Conservation (phyloP, 1,284 basidiomycete species). For the Mycocalia duriaeana region DNA sequence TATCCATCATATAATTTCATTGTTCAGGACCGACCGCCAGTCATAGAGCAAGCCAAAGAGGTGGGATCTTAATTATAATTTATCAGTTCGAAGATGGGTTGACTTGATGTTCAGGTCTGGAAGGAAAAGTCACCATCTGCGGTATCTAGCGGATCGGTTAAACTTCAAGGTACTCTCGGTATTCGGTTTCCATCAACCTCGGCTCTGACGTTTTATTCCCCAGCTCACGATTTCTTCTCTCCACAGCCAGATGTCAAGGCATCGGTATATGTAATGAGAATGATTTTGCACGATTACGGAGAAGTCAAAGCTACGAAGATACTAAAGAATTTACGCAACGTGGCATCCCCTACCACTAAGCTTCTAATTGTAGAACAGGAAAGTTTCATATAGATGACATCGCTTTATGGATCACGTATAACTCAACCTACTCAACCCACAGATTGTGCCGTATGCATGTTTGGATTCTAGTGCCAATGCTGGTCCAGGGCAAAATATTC, state of each 20-base stretch:
- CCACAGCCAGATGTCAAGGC: slow-evolving; percentile 25
- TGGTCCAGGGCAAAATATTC: slow-evolving; percentile 2
- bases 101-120: neutral
- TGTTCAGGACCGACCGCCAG: slow-evolving; percentile 24
- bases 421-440: no score
- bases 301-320: slow-evolving; percentile 20
- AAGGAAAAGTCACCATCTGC: neutral
- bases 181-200: neutral
- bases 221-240: slow-evolving; percentile 29
- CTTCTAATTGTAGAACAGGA: slow-evolving; percentile 27
- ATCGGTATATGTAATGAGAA: slow-evolving; percentile 25
- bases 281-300: slow-evolving; percentile 32
- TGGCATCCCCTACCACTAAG: slow-evolving; percentile 19
- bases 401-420: no score
- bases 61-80: slow-evolving; percentile 6
- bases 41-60: slow-evolving; percentile 17
- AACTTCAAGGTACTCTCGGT: no score
- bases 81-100: neutral
- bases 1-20: slow-evolving; percentile 20
- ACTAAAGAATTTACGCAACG: slow-evolving; percentile 21
- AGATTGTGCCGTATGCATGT: slow-evolving; percentile 17
- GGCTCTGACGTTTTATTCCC: neutral
- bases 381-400: no score
- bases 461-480: no score
- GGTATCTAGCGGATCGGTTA: neutral